Evolutionary conservation across 1,284 basidiomycete genomes (phyloP), one percentile per base, ranked within the genome.

Genomic region (Ustilago nuda): DNA sequence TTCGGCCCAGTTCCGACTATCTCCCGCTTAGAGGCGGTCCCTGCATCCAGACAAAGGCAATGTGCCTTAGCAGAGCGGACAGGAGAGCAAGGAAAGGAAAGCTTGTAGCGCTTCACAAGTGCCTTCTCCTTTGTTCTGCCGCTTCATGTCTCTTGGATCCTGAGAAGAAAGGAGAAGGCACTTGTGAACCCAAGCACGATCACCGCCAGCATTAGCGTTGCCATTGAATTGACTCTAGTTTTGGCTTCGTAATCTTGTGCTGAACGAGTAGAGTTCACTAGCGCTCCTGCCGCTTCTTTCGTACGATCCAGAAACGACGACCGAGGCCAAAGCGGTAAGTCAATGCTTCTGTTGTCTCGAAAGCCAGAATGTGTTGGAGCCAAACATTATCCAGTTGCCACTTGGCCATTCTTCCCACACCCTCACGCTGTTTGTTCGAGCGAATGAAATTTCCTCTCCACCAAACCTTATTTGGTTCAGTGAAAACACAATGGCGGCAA

Each of bases 181-280:
- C 13, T 35, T 56, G 55, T 56, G 55, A 13, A 45, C 23, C 33
- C 15, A 23, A 45, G 15, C 55, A 56, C 55, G 41, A 45, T 45
- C 43, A 19, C n/a, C 43, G 19, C 43, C n/a, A 45, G 43, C 43
- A 19, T 43, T 13, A 9, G 30, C 27, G 43, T 43, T 13, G n/a
- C 41, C 27, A 19, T 17, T 41, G 12, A 30, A 45, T 56, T 56
- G 55, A 32, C 53, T 55, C 53, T 55, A 55, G 55, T 13, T 56
- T 32, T 50, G 48, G 13, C n/a, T 19, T 50, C 15, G 6, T 27
- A 27, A 27, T 27, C 23, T 27, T 27, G 45, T 11, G n/a, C 13
- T 48, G 27, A 17, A 50, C 7, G 9, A 8, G 11, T 15, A 50
- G 30, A 32, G 30, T 50, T 48, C 46, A 23, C 27, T 19, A 48